Evolutionary conservation across 2,329 filamentous ascomycete species (phyloP).

Genomic region (Rhynchosporium agropyri): DNA sequence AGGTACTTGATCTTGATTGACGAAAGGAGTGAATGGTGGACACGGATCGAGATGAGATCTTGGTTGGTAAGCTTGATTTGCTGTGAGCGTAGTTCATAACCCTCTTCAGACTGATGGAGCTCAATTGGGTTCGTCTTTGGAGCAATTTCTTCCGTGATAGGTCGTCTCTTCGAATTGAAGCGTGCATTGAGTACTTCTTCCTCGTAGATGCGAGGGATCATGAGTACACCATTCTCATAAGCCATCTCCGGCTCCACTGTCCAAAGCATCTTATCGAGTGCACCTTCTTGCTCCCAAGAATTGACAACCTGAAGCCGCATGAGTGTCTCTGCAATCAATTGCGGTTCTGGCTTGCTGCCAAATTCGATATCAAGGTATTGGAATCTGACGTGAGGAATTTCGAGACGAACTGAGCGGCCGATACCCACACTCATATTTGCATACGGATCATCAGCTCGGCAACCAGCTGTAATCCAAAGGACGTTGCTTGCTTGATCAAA

Average conservation of each 20-base stretch:
- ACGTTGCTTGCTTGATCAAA: slow-evolving; percentile 24
- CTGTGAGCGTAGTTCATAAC: neutral
- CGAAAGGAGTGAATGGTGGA: neutral
- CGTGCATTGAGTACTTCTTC: slow-evolving; percentile 19
- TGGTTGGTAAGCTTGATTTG: neutral
- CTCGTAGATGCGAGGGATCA: slow-evolving; percentile 24
- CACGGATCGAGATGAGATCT: neutral
- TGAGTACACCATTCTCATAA: slow-evolving; percentile 20
- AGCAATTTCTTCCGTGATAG: slow-evolving; percentile 18
- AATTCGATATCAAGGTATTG: slow-evolving; percentile 29
- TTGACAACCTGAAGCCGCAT: slow-evolving; percentile 19
- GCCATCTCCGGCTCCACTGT: slow-evolving; percentile 30
- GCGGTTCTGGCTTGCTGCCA: neutral
- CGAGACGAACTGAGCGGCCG: slow-evolving; percentile 13
- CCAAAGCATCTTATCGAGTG: slow-evolving; percentile 20
- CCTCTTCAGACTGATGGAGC: neutral
- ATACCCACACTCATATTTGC: slow-evolving; percentile 25
- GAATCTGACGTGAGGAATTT: slow-evolving; percentile 25
- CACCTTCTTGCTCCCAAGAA: slow-evolving; percentile 4
- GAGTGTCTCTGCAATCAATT: slow-evolving; percentile 22
- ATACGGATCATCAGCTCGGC: slow-evolving; percentile 26
- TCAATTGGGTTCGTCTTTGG: neutral
- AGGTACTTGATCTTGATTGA: neutral
- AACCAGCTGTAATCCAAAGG: slow-evolving; percentile 32
- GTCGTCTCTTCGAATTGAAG: slow-evolving; percentile 23